Evolutionary conservation across 441 rosid species (phyloP).

Genomic region (Brassica hybrid): DNA sequence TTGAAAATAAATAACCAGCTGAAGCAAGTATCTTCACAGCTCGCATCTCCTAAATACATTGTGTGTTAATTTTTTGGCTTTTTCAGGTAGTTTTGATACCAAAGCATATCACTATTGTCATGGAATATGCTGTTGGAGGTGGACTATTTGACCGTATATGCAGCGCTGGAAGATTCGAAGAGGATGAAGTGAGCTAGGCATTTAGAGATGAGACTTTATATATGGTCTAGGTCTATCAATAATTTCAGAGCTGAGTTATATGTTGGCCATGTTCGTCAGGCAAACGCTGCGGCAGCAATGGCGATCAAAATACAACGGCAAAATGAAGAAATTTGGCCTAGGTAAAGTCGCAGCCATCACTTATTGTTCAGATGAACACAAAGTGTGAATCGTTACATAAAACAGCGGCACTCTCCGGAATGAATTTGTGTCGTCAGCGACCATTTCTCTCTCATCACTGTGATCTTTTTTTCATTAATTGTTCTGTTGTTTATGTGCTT

Average conservation of each 20-base stretch:
- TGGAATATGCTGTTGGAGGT: slow-evolving; percentile 56
- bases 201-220: not conserved
- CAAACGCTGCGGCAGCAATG: no score
- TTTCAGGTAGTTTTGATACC: slow-evolving; percentile 52
- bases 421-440: no score
- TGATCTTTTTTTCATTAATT: no score
- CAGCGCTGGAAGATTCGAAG: slow-evolving; percentile 50
- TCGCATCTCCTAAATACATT: slow-evolving; percentile 10
- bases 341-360: not conserved
- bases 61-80: not conserved
- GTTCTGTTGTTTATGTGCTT: no score
- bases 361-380: no score
- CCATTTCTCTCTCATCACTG: no score
- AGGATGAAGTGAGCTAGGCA: slow-evolving; percentile 44
- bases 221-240: no score
- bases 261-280: not conserved
- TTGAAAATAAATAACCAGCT: not conserved
- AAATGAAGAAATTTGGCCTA: not conserved
- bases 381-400: no score
- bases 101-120: slow-evolving; percentile 48
- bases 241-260: no score
- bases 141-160: slow-evolving; percentile 51
- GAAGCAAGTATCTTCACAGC: slow-evolving; percentile 5
- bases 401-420: no score
- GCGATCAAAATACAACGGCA: slow-evolving; percentile 15